These are phyloP conservation scores for Eucalyptus microcorys DNA, from an alignment of 345 rosid species.

Conservation along the genomic window DNA sequence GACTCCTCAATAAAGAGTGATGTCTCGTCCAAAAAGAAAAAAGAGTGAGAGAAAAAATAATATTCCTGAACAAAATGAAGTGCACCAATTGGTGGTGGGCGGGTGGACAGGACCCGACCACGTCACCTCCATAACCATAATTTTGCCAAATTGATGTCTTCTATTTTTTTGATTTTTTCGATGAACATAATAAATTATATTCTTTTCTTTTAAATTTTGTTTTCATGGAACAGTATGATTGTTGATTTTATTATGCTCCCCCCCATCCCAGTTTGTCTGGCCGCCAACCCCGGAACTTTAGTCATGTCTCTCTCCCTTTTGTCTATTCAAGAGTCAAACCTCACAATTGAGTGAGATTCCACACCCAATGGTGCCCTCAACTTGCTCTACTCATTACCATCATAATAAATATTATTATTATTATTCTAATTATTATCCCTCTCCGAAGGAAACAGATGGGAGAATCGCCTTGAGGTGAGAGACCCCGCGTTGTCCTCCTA, in stretches of 20 bases:
- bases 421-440: neutral
- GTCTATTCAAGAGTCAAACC: neutral
- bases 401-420: neutral
- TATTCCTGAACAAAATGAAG: neutral
- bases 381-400: neutral
- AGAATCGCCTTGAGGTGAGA: too few species aligned
- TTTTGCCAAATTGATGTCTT: neutral
- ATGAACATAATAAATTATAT: neutral
- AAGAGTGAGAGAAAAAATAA: neutral
- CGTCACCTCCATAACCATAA: neutral
- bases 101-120: slow-evolving; percentile 7
- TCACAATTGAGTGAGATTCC: neutral
- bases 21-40: neutral
- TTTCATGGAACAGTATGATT: neutral
- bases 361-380: neutral
- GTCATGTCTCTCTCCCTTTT: neutral
- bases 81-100: neutral
- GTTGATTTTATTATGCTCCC: neutral
- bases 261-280: neutral
- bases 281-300: neutral
- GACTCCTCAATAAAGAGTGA: neutral
- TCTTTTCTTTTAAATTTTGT: neutral
- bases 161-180: neutral
- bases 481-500: too few species aligned
- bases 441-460: too few species aligned